Conservation (phyloP, 2,329 filamentous ascomycete genomes). For the Fusarium odoratissimum region DNA sequence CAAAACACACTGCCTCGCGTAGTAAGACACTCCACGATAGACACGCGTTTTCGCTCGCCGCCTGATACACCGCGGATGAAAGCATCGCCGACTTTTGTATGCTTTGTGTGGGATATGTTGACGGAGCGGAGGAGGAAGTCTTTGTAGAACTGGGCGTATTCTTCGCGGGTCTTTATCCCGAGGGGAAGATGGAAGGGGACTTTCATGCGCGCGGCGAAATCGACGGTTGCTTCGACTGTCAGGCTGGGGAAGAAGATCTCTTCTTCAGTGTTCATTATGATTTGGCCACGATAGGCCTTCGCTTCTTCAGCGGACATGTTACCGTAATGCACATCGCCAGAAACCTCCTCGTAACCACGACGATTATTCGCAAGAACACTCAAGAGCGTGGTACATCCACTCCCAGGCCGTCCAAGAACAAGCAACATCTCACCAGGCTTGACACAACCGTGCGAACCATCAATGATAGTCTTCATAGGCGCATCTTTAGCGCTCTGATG, state of each 20-base stretch:
- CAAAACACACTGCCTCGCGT: conserved; percentile 69
- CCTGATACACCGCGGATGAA: conserved; percentile 74
- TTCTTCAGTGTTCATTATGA: conserved; percentile 79
- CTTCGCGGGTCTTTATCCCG: conserved; percentile 54
- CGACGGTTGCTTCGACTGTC: conserved; percentile 76
- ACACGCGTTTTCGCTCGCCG: conserved; percentile 76
- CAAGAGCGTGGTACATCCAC: conserved; percentile 77
- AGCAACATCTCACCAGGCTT: conserved; percentile 79
- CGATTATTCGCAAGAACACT: conserved; percentile 75
- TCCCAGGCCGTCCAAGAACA: conserved; percentile 74
- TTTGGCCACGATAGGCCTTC: conserved; percentile 65
- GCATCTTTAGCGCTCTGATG: conserved; percentile 62
- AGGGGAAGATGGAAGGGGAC: conserved; percentile 61
- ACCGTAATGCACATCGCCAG: conserved; percentile 69
- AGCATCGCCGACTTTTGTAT: conserved; percentile 76
- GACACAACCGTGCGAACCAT: conserved; percentile 73
- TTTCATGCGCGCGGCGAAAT: conserved; percentile 74
- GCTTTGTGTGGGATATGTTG: conserved; percentile 67
- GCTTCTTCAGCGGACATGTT: conserved; percentile 59
- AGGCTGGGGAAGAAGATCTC: conserved; percentile 73
- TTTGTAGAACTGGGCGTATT: conserved; percentile 59
- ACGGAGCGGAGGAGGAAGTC: conserved; percentile 68
- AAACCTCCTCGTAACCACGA: conserved; percentile 66
- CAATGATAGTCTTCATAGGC: conserved; percentile 72
- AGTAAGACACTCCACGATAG: conserved; percentile 72